Base-by-base conservation (phyloP, 768 basidiomycete species). In the Rhodotorula diobovata region DNA sequence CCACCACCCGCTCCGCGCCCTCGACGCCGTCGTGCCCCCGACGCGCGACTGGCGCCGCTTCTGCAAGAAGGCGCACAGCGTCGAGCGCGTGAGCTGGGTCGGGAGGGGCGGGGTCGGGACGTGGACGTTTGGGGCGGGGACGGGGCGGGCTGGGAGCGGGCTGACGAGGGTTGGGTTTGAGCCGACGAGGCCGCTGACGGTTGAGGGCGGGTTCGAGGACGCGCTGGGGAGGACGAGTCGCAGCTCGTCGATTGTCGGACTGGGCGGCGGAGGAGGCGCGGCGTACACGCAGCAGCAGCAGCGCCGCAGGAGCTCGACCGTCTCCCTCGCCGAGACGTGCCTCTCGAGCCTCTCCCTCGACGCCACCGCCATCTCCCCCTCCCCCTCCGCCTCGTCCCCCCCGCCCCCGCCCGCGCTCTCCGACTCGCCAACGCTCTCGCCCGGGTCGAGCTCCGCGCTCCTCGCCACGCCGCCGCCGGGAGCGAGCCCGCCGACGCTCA, bases 1-100 rank as follows among this genome's bases (percentile, higher is more conserved):
- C 32, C 55, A 32, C 51, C 50, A 51, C 45, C 56, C 55, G 46
- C 45, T 46, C 39, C 28, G 32, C 2, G 25, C 32, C 2, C 46
- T 68, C 45, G 61, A 57, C 28, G n/a, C 72, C 32, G 57, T 62
- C 53, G n/a, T 63, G 20, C 68, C 68, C 15, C 30, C 66, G 4
- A 63, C 68, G 11, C 39, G 65, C 1, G 72, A 73, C 45, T 73
- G 72, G 72, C 66, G 72, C 8, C 62, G 68, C 32, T 73, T 73
- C 68, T 48, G 67, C 39, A 73, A 73, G 50, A 70, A 70, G 39
- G 34, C 55, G n/a, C 72, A 73, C 54, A 5, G n/a, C 14, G 59
- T 73, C 56, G 57, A 54, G 11, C 21, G 32, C n/a, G 41, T 73
- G 37, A 9, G 23, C 4, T 73, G 68, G 72, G n/a, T 20, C 8